Evolutionary conservation across 768 basidiomycete genomes (phyloP).

Genomic region (Russula virescens): DNA sequence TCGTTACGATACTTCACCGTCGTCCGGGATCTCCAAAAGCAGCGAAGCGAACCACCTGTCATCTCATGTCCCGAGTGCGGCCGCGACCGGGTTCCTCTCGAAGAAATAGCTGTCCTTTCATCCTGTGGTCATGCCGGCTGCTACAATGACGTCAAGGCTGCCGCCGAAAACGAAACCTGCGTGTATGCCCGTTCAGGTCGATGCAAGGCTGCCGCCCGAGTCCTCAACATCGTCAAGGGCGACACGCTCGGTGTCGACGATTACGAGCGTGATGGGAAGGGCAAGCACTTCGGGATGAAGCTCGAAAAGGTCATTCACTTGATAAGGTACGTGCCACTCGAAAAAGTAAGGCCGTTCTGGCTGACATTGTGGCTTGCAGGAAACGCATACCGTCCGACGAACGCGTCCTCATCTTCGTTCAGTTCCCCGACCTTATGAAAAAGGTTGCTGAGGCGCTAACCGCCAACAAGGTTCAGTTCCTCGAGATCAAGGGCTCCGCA

Average conservation of each 20-base stretch:
- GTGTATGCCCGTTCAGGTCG: conserved; percentile 62
- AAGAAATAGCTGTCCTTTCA: conserved; percentile 77
- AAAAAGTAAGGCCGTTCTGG: neutral
- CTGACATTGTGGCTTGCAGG: conserved; percentile 34
- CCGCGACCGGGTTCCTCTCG: conserved; percentile 48
- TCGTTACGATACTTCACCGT: conserved; percentile 90
- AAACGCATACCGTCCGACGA: conserved; percentile 66
- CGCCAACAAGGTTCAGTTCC: conserved; percentile 64
- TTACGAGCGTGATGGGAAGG: conserved; percentile 59
- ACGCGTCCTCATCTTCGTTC: conserved; percentile 89
- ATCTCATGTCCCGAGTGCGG: conserved; percentile 61
- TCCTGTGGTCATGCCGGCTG: conserved; percentile 92
- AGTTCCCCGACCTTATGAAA: conserved; percentile 88
- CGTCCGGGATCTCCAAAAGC: conserved; percentile 82
- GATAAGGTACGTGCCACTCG: conserved; percentile 54
- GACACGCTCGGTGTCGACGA: conserved; percentile 78
- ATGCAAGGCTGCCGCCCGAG: conserved; percentile 75
- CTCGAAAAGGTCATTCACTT: conserved; percentile 69
- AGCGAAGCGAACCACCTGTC: conserved; percentile 51
- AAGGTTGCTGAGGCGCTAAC: conserved; percentile 82
- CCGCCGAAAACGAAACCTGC: conserved; percentile 76
- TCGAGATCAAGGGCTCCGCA: conserved; percentile 78
- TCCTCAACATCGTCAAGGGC: conserved; percentile 77
- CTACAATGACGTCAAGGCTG: conserved; percentile 59
- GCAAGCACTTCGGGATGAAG: conserved; percentile 79